Base-by-base conservation (phyloP, 441 rosid species). In the Jatropha multifida region DNA sequence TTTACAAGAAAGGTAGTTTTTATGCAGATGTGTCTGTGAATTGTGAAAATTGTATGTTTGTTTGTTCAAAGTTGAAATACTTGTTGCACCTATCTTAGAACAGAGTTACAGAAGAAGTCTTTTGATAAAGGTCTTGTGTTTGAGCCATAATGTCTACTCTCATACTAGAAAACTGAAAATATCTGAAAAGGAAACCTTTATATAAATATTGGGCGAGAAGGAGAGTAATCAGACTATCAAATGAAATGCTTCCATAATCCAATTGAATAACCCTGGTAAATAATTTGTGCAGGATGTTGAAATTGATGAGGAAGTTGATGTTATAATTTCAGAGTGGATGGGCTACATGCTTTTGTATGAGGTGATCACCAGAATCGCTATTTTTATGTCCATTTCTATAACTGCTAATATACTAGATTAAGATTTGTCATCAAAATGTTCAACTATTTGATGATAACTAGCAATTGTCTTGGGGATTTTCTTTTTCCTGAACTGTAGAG, bases 331-430 rank as follows among this genome's bases (percentile, higher is more conserved):
- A 41, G 97, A 96, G 78, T 96, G 99, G 99, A 96, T 96, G 99
- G 98, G 99, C 68, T 93, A 92, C 89, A 89, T 94, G 99, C 98
- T 96, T 85, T 82, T 96, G 72, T 93, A 92, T 83, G 99, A 96
- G 98, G 98, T 92, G 74, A 77, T 68, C 81, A 70, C 52, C 63
- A 13, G 42, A 49, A 60, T 67, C 69, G 60, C 48, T 23, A 9
- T 51, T 8, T 10, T 37, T 48, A 15, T 72, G 11, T n/a, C n/a
- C 32, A 27, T 46, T 32, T 44, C 58, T 71, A 13, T 48, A 13
- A 12, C 18, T 40, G 48, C 32, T 70, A 32, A 54, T 32, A 40
- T 17, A 42, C 37, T 11, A 70, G 46, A 15, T 49, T 48, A 49
- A 49, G 20, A 52, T 18, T 65, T n/a, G 5, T 0, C 15, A 18